Base-by-base conservation (phyloP, 2,329 filamentous ascomycete species). In the Stagonosporopsis tanaceti region DNA sequence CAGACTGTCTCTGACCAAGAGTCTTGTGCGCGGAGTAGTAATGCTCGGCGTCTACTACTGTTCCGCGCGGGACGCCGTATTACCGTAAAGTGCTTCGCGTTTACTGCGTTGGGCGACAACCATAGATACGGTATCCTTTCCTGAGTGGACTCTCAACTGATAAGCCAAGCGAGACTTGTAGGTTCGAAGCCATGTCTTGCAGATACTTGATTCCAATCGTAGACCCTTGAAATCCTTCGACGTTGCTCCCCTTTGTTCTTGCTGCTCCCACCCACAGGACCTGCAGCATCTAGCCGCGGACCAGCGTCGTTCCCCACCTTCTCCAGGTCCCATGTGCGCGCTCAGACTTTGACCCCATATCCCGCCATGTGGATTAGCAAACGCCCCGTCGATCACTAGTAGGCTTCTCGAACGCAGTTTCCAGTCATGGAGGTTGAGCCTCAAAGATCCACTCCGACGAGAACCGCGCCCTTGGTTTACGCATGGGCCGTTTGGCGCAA, bases 381-480 rank as follows among this genome's bases (percentile, higher is more conserved):
- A 40, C 38, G 17, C 38, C 25, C 44, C 15, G 24, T 44, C 38
- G 32, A 39, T 37, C 38, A 38, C 54, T 57, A 57, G 44, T 7
- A 45, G 48, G 48, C 44, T 48, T 57, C 48, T 53, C 45, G 54
- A 53, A 53, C 38, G 25, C 30, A 15, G 15, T 27, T 47, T 57
- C 25, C 37, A 53, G 38, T 48, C 42, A 55, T 57, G 47, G 52
- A 44, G 48, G 27, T 57, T 52, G 48, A 57, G 44, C 48, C 54
- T 57, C 48, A 45, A 14, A 24, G 32, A 12, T 8, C 25, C 44
- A 28, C n/a, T 41, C 54, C 54, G 48, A 52, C 38, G 32, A 20
- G 24, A 57, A 44, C 54, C 48, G 54, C 52, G 48, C 44, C 28
- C 24, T 47, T 25, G 11, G 9, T 6, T 11, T 6, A n/a, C 47